Conservation (phyloP, 257 asterid genomes). For the Plectranthus barbatus region DNA sequence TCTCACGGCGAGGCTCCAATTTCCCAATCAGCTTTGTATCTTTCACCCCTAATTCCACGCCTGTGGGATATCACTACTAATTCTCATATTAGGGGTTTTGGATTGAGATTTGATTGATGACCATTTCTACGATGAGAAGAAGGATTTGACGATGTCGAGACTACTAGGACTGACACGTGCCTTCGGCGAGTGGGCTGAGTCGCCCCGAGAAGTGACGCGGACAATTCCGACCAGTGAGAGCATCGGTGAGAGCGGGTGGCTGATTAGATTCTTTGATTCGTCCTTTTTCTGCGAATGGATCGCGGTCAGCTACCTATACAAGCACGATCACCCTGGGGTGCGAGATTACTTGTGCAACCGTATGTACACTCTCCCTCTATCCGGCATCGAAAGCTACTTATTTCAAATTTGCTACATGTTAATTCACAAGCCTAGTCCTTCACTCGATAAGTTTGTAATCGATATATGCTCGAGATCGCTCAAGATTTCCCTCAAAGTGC, state of each 20-base stretch:
- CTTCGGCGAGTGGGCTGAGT: slow-evolving; percentile 61
- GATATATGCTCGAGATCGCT: slow-evolving; percentile 75
- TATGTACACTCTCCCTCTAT: slow-evolving; percentile 80
- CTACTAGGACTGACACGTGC: slow-evolving; percentile 73
- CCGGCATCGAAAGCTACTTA: slow-evolving; percentile 85
- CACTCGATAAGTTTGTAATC: slow-evolving; percentile 82
- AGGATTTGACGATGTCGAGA: slow-evolving; percentile 67
- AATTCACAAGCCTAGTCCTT: slow-evolving; percentile 90
- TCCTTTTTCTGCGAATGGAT: slow-evolving; percentile 94
- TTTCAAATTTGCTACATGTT: slow-evolving; percentile 89
- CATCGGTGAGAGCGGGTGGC: slow-evolving; percentile 90
- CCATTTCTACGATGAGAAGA: slow-evolving; percentile 27
- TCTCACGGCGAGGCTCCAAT: slow-evolving; percentile 18
- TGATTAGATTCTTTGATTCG: slow-evolving; percentile 81
- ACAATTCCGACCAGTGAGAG: slow-evolving; percentile 83
- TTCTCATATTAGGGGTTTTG: slow-evolving; percentile 39
- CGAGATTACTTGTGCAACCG: slow-evolving; percentile 87
- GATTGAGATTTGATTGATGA: slow-evolving; percentile 13
- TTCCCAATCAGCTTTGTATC: neutral
- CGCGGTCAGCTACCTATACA: slow-evolving; percentile 92
- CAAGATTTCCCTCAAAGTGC: slow-evolving; percentile 75
- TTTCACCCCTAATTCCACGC: neutral
- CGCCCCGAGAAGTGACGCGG: slow-evolving; percentile 89
- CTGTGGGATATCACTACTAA: slow-evolving; percentile 14
- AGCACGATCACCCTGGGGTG: slow-evolving; percentile 87